phyloP scores from a whole-genome alignment of 2,329 filamentous ascomycete genomes.

The Phyllosticta paracitricarpa region DNA sequence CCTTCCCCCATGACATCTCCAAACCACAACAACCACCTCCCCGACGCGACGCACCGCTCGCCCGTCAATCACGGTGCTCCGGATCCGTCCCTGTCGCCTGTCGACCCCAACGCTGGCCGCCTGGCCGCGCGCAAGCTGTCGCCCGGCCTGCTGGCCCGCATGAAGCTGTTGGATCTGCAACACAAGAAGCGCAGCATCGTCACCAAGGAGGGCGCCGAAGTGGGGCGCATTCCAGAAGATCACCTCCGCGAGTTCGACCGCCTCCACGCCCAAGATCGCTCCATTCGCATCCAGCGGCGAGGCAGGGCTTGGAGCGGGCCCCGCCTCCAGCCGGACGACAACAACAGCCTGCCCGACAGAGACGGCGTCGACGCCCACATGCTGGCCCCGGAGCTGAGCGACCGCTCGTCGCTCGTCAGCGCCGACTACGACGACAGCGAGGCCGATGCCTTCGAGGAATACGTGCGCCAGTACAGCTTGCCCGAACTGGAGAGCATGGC shows the following conservation, averaged over 20 bases:
- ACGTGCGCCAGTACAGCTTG: constrained; percentile 64
- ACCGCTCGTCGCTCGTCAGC: constrained; percentile 37
- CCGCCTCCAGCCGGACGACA: constrained; percentile 18
- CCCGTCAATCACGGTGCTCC: neutral
- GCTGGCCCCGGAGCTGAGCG: constrained; percentile 27
- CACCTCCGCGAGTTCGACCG: constrained; percentile 61
- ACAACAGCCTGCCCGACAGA: constrained; percentile 23
- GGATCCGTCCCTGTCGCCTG: neutral
- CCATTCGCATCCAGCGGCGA: constrained; percentile 50
- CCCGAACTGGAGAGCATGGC: constrained; percentile 53
- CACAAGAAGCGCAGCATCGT: constrained; percentile 28
- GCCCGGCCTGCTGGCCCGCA: constrained; percentile 34
- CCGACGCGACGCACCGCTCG: neutral
- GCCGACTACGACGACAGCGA: constrained; percentile 20
- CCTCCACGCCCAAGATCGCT: constrained; percentile 48
- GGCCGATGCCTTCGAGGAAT: constrained; percentile 44
- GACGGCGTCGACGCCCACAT: constrained; percentile 13
- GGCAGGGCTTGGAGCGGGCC: constrained; percentile 62
- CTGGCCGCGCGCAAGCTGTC: constrained; percentile 29
- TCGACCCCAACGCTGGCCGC: constrained; percentile 9
- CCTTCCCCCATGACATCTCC: constrained; percentile 8
- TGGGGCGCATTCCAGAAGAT: constrained; percentile 61
- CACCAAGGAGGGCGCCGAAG: constrained; percentile 33
- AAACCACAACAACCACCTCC: neutral
- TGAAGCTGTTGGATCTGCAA: constrained; percentile 33